Evolutionary conservation across 208 protist genomes (phyloP), one percentile per base, ranked within the genome.

Genomic region (Leishmania guyanensis): DNA sequence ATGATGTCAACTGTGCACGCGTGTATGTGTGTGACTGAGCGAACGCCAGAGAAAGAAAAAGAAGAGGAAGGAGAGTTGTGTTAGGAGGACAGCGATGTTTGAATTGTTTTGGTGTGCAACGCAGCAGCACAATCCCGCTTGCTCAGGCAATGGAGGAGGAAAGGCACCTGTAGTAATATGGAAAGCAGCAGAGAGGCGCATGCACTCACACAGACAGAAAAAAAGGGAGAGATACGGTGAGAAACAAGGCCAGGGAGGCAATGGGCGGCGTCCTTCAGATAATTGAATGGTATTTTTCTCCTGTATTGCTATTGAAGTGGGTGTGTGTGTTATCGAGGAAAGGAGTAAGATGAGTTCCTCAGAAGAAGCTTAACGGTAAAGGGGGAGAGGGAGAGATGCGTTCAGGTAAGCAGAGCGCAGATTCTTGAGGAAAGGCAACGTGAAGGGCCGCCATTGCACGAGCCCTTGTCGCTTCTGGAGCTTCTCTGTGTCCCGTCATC

Each of bases 1-100:
- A 73, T 53, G 33, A 72, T 72, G 16, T 73, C 43, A 16, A 51
- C 26, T 46, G 46, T 46, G 12, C 69, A 48, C 69, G 26, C 69
- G 26, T 51, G 69, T 73, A 53, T 33, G 48, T 73, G 43, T 51
- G 39, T 73, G 69, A 73, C 43, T 29, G 69, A 33, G 69, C 17
- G 69, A 36, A 43, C 69, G 46, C 69, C 69, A 71, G 69, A 76
- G 5, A 26, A 76, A 76, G 29, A 29, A 29, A 5, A 62, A 76
- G 72, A 26, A 16, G 50, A 58, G 29, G 12, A 14, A 60, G 50
- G 43, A 60, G 5, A 20, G 29, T 12, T 43, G 48, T 60, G 4
- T 53, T 22, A 74, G 51, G 17, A 62, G n/a, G 72, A 76, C 46
- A 43, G n/a, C 51, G 51, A 62, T 62, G 72, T 62, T 56, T 62